phyloP scores from a whole-genome alignment of 176 grass and related monocot genomes.

The Tillandsia leiboldiana region DNA sequence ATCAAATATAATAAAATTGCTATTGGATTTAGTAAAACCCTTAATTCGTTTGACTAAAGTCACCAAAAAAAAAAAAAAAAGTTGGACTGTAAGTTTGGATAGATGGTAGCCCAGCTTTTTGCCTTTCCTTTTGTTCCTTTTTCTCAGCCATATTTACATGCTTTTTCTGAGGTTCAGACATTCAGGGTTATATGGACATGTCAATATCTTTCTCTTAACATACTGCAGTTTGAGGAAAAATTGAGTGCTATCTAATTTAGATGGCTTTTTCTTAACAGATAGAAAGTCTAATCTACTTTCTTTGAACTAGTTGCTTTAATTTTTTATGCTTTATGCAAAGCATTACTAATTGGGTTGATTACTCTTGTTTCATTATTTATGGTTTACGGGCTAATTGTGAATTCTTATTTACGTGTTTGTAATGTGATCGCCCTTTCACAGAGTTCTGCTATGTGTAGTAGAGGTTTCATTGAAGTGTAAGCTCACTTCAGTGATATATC shows the following conservation, averaged over 20 bases:
- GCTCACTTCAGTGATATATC: too few species aligned
- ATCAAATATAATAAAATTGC: too few species aligned
- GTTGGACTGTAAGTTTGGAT: constrained; percentile 11
- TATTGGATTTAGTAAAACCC: too few species aligned
- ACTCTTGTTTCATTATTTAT: neutral
- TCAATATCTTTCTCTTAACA: constrained; percentile 33
- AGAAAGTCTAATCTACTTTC: neutral
- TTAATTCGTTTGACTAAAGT: too few species aligned
- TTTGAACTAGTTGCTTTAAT: neutral
- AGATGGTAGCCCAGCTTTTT: constrained; percentile 20
- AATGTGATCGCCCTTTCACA: too few species aligned
- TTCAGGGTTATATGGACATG: constrained; percentile 8
- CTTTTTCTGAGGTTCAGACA: constrained; percentile 19
- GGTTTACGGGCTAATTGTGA: too few species aligned
- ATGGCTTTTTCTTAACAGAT: constrained; percentile 26
- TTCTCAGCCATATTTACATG: constrained; percentile 29
- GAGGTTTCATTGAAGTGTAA: too few species aligned
- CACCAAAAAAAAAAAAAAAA: too few species aligned
- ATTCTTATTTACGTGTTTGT: too few species aligned
- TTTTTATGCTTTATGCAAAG: neutral
- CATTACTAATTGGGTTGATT: neutral
- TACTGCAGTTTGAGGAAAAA: constrained; percentile 25
- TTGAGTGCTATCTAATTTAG: constrained; percentile 38
- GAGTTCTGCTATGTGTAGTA: too few species aligned
- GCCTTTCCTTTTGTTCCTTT: neutral